phyloP scores from a whole-genome alignment of 306 rosid genomes.

The Calophaca sinica region DNA sequence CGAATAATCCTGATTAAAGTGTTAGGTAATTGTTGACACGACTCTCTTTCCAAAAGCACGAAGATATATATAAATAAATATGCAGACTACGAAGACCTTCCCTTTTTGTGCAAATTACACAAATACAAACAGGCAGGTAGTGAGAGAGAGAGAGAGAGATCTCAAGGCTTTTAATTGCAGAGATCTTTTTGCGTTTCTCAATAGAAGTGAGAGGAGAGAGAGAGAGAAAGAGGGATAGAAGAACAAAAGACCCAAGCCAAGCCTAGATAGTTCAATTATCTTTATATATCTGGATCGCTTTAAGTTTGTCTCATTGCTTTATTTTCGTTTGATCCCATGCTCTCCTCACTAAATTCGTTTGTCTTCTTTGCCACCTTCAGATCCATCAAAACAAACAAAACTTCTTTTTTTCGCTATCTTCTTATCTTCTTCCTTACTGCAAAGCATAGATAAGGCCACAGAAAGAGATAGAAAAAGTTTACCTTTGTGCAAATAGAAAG shows the following conservation, averaged over 20 bases:
- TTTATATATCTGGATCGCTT: conserved; percentile 33
- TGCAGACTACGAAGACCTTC: conserved; percentile 6
- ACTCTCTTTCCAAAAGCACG: background rate
- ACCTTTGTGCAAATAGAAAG: too few relatives aligned
- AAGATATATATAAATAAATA: conserved; percentile 48
- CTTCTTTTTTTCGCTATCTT: conserved; percentile 18
- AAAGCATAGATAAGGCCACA: conserved; percentile 36
- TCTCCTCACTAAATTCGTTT: conserved; percentile 50
- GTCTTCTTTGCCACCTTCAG: conserved; percentile 58
- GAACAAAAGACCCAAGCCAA: background rate
- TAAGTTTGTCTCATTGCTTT: conserved; percentile 49
- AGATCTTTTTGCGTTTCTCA: conserved; percentile 54
- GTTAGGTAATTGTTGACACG: background rate
- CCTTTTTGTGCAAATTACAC: conserved; percentile 47
- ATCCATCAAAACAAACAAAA: conserved; percentile 61
- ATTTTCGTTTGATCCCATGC: conserved; percentile 58
- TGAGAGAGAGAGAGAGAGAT: conserved; percentile 33
- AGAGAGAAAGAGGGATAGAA: background rate
- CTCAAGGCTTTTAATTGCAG: conserved; percentile 50
- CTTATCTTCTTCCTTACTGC: conserved; percentile 32
- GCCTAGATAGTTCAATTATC: background rate
- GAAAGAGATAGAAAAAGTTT: conserved; percentile 45
- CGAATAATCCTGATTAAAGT: background rate
- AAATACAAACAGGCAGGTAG: conserved; percentile 32
- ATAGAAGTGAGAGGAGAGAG: conserved; percentile 17